Base-by-base conservation (phyloP, 1,139 yeast species). In the Debaryomyces coudertii region DNA sequence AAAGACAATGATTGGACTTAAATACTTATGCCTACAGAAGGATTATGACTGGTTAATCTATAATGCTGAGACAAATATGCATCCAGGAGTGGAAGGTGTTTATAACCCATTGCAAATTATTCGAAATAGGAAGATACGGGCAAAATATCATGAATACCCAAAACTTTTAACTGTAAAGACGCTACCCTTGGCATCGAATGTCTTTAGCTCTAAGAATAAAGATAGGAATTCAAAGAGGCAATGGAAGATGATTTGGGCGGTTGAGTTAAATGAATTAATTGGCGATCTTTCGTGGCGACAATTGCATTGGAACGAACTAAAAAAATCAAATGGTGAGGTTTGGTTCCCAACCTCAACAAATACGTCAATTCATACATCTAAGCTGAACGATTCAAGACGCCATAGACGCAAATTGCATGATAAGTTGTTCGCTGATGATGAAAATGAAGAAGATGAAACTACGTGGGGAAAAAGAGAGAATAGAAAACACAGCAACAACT, bases 31-130 rank as follows among this genome's bases (percentile, higher is more conserved):
- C 44, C 56, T 83, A 12, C 79, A 71, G 47, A 65, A 78, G 43
- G 58, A 65, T 1, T 69, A 69, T 49, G 65, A 57, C 9, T 55
- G 54, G 60, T 45, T 53, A 4, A 56, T 51, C 23, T 27, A 46
- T 3, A 47, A 57, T 34, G 48, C 44, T 1, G 55, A 53, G 7
- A 47, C 44, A 7, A 47, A 44, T 3, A 44, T 41, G 8, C 76
- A 73, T 47, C 73, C 73, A 0, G 74, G 80, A 0, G 78, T 85
- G 1, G 90, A 84, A 50, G 88, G 86, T 0, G 78, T 80, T 2
- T 90, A 85, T 65, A 90, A 90, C 59, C 97, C 97, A 1, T 68
- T 90, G 39, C 96, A 88, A 60, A 77, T 84, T 15, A 80, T 90
- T 30, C 69, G 97, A 49, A 87, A 90, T 62, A 71, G 97, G 46